Percentiles rank a stretch among this genome's conserved stretches.
Conservation (phyloP, 148 eudicot genomes). For the Vaccinium macrocarpon region DNA sequence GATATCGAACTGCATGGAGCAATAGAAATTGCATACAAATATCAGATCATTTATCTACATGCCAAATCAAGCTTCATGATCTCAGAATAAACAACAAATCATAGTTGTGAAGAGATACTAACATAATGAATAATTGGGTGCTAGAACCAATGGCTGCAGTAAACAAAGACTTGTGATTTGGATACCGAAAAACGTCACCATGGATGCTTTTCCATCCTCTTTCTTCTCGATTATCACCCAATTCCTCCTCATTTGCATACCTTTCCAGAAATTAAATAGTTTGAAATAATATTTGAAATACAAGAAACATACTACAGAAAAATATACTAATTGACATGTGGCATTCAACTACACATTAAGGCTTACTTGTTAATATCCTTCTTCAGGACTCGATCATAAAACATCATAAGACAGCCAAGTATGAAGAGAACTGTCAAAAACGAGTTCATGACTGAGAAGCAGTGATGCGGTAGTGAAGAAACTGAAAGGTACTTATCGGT, state of each 20-base stretch:
- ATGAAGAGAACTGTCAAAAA: slow-evolving; percentile 14
- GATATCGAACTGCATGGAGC: slow-evolving; percentile 11
- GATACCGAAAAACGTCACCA: slow-evolving; percentile 27
- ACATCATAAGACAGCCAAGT: neutral
- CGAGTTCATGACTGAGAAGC: slow-evolving; percentile 12
- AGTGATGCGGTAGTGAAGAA: slow-evolving; percentile 8
- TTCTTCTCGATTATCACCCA: slow-evolving; percentile 24
- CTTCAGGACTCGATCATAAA: slow-evolving; percentile 19
- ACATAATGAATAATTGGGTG: slow-evolving; percentile 20
- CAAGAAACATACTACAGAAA: neutral
- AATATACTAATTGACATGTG: neutral
- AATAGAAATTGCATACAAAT: neutral
- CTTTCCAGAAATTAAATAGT: slow-evolving; percentile 9
- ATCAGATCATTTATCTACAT: neutral
- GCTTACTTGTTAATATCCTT: slow-evolving; percentile 26
- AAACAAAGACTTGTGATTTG: slow-evolving; percentile 18
- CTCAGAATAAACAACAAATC: neutral
- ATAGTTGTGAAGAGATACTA: neutral
- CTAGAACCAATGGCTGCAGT: slow-evolving; percentile 29
- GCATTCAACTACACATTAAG: too few species aligned
- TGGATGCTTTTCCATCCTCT: slow-evolving; percentile 33
- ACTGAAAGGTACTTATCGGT: slow-evolving; percentile 7
- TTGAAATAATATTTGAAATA: neutral
- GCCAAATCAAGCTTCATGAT: neutral
- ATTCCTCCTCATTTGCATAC: slow-evolving; percentile 20